Conservation (phyloP, 1,284 basidiomycete genomes). For the Lentinula novae-zelandiae region DNA sequence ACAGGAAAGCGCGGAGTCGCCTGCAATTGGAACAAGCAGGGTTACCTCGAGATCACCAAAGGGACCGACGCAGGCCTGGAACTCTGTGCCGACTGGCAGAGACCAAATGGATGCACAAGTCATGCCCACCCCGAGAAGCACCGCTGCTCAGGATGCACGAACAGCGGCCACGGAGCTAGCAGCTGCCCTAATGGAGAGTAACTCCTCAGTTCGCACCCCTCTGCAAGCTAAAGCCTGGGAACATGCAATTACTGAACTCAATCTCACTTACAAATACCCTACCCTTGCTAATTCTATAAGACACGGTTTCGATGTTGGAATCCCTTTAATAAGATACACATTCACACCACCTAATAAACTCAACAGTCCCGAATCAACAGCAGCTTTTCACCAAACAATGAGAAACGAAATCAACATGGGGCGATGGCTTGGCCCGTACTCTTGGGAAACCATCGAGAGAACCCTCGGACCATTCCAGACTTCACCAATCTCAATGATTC, state of each 20-base stretch:
- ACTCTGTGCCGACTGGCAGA: too few species aligned
- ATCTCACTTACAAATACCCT: constrained; percentile 6
- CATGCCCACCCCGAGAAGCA: too few species aligned
- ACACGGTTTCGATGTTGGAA: constrained; percentile 10
- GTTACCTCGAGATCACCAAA: too few species aligned
- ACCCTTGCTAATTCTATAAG: neutral
- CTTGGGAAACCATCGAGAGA: neutral
- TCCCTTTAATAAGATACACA: constrained; percentile 10
- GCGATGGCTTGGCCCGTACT: constrained; percentile 12
- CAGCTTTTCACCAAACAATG: neutral
- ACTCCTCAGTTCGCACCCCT: neutral
- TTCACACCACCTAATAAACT: constrained; percentile 4
- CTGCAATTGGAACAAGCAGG: too few species aligned
- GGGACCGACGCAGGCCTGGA: too few species aligned
- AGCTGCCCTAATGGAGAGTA: constrained; percentile 4
- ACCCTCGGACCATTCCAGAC: constrained; percentile 21
- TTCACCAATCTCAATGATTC: constrained; percentile 19
- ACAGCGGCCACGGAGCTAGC: constrained; percentile 5
- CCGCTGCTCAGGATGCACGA: neutral
- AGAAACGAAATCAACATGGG: neutral
- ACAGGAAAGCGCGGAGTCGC: too few species aligned
- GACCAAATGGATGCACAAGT: too few species aligned
- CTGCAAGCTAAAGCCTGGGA: constrained; percentile 6
- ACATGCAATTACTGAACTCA: neutral
- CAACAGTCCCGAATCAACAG: neutral